Base-by-base conservation (phyloP, 1,284 basidiomycete species). In the Porodaedalea pini region DNA sequence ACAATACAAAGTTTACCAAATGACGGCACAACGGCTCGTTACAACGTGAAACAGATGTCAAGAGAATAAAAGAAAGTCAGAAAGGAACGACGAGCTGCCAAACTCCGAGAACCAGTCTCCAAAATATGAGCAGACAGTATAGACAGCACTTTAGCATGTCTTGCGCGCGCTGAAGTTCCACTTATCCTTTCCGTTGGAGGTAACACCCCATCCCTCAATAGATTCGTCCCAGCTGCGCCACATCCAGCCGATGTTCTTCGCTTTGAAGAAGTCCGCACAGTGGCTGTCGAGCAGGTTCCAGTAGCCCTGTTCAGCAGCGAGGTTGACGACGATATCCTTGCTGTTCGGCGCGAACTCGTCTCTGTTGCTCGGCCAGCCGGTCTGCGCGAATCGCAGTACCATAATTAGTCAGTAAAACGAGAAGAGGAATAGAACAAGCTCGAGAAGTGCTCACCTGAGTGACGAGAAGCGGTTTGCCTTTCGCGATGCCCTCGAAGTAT, bases 361-460 rank as follows among this genome's bases (percentile, higher is more conserved):
- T 21, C 59, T 48, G 34, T 61, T 63, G 13, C 54, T 59, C 7
- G 63, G 63, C 63, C 63, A 64, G 37, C 63, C 62, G 27, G 59
- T 58, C 59, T 61, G 5, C n/a, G 13, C 15, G 29, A 4, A 31
- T 15, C 7, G 3, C 19, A 32, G 15, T 23, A 6, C 19, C 21
- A 21, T 4, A 41, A 45, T 15, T 27, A 19, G 6, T 34, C 15
- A 25, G 13, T 8, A 17, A 47, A 19, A 19, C 5, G 4, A 25
- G n/a, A 31, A 51, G 36, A 34, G 21, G 15, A 10, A 48, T 29
- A 29, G 19, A 15, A 2, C 10, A 53, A 3, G 25, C n/a, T n/a
- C n/a, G n/a, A 29, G 15, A 36, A 7, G n/a, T 19, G 41, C 50
- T 11, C 11, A 59, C 58, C 49, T 60, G 54, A 5, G 50, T 56